Evolutionary conservation across 805 yeast species (phyloP).

Genomic region (Candida caryicola): DNA sequence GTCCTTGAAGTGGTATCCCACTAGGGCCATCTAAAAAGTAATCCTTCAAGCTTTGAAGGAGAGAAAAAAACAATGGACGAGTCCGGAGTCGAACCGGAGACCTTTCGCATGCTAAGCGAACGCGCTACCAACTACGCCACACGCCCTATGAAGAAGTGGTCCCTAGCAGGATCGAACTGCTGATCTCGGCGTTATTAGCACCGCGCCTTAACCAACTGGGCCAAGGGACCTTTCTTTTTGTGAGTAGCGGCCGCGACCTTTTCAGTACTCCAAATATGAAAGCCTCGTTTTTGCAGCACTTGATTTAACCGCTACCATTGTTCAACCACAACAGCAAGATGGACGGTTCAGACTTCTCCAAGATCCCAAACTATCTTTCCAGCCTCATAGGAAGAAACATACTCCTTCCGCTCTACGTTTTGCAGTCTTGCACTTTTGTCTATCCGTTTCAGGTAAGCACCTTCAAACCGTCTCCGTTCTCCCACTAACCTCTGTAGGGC

Average conservation of each 20-base stretch:
- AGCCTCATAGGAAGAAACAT: background rate
- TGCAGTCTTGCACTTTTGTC: constrained; percentile 18
- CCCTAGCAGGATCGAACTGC: constrained; percentile 45
- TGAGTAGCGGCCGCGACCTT: background rate
- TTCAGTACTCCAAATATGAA: background rate
- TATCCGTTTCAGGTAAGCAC: constrained; percentile 26
- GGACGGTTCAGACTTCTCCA: too few species aligned
- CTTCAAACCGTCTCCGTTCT: background rate
- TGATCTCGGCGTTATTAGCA: constrained; percentile 54
- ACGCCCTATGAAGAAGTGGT: constrained; percentile 47
- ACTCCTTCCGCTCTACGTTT: constrained; percentile 8
- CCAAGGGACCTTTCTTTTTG: constrained; percentile 44
- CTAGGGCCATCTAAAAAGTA: too few species aligned
- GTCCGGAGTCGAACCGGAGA: constrained; percentile 77
- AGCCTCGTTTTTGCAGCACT: constrained; percentile 5
- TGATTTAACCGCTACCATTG: background rate
- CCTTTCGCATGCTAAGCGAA: constrained; percentile 55
- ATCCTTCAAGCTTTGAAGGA: background rate
- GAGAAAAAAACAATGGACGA: constrained; percentile 51
- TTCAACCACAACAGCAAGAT: background rate
- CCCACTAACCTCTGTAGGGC: constrained; percentile 28
- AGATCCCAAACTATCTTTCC: too few species aligned
- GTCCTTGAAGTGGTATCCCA: too few species aligned
- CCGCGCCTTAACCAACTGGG: constrained; percentile 62
- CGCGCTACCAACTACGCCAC: constrained; percentile 86